A percentile compares a stretch with the other conserved stretches of the same genome.
phyloP scores from a whole-genome alignment of 2,329 filamentous ascomycete species.

The Alternaria alternata region DNA sequence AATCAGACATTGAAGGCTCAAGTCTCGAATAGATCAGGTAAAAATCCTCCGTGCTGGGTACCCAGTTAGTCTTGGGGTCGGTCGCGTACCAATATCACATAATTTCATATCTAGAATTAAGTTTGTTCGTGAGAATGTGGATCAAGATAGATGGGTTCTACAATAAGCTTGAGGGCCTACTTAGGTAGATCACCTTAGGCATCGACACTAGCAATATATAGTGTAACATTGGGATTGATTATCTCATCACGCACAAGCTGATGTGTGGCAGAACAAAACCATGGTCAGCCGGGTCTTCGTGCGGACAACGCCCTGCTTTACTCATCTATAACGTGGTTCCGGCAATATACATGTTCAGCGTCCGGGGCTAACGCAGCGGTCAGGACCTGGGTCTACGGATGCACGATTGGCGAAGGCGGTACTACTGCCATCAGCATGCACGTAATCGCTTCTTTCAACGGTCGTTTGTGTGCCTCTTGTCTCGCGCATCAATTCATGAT shows the following conservation, averaged over 20 bases:
- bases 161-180: not conserved
- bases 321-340: not conserved
- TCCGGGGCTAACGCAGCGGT: constrained; percentile 1
- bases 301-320: constrained; percentile 9
- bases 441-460: constrained; percentile 1
- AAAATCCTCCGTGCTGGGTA: too few relatives aligned
- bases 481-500: not conserved
- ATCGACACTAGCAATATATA: not conserved
- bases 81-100: too few relatives aligned
- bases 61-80: too few relatives aligned
- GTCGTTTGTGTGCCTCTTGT: constrained; percentile 2
- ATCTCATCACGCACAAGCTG: not conserved
- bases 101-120: too few relatives aligned
- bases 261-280: not conserved
- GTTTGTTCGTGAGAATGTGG: too few relatives aligned
- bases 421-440: constrained; percentile 9
- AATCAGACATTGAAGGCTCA: too few relatives aligned
- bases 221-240: not conserved
- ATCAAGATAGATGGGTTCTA: too few relatives aligned
- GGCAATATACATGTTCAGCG: not conserved
- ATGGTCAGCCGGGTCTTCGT: not conserved
- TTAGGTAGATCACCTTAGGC: too few relatives aligned
- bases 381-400: not conserved
- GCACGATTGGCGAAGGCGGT: constrained; percentile 14
- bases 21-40: too few relatives aligned